Evolutionary conservation across 345 rosid species (phyloP), one percentile per base, ranked within the genome.

Genomic region (Kandelia obovata): DNA sequence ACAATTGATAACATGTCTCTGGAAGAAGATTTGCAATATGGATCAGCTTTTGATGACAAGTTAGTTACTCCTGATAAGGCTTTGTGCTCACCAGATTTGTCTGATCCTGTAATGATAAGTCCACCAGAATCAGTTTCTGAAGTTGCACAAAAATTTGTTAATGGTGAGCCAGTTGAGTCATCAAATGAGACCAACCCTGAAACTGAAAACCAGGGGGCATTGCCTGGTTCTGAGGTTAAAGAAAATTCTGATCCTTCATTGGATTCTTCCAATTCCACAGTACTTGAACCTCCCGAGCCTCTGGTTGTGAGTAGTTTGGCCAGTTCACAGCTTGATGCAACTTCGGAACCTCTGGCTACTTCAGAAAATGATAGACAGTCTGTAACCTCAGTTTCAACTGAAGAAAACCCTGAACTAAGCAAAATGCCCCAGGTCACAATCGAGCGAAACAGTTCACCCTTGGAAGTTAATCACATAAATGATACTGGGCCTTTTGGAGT

Each of bases 401-500:
- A 68, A 69, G 85, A 88, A 71, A 80, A 70, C 62, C 69, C 71
- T 55, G 87, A 81, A 46, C 68, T 52, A 47, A 68, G 67, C 28
- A 74, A 66, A 75, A 67, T 74, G 62, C 73, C 75, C 0, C 84
- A 59, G 69, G 70, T 69, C 30, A 65, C 53, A 27, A 73, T 63
- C 49, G 81, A 78, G 39, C 71, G 32, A 75, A 72, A 69, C 64
- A 75, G 66, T 82, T 77, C 82, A 52, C 53, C 80, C 66, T 27
- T 67, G 58, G 90, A 87, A 75, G 67, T 69, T 68, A 79, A 70
- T 66, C 46, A 78, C 67, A 53, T 58, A 7, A 75, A 67, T 68
- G 85, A 83, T 68, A 77, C 21, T 57, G 73, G 51, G 34, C 68
- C 84, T 73, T 73, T 81, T 55, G 68, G 51, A 69, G 64, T 67